Base-by-base conservation (phyloP, 2,329 filamentous ascomycete species). In the Hypoxylon rubiginosum region DNA sequence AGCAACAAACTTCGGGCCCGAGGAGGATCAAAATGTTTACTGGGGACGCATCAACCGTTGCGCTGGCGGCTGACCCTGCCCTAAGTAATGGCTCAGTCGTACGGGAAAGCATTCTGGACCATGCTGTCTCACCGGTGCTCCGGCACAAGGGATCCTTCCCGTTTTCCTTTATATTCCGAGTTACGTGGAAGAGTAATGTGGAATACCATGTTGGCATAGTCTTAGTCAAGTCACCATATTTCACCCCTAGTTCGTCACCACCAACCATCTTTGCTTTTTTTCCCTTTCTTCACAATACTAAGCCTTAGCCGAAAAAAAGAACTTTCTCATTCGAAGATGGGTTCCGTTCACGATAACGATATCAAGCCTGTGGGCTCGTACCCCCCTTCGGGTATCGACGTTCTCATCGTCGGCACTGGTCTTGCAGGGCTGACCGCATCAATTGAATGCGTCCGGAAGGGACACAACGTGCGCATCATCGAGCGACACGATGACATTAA, bases 381-480 rank as follows among this genome's bases (percentile, higher is more conserved):
- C 73, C 80, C 82, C 21, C 70, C 77, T 13, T 79, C 80, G 8
- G 81, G 81, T 49, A 83, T 86, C 68, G 79, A 81, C 41, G 82
- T 87, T 30, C 76, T 86, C 32, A 82, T 87, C 52, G 83, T 87
- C 5, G 85, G 85, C 13, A 82, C 81, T 69, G 88, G 88, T 7
- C 87, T 90, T 57, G 88, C 85, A 48, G 88, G 88, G 19, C 79
- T 90, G 32, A 87, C 87, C 8, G 86, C 86, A 10, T 85, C 86
- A 19, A 86, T 90, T 61, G 87, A 90, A 78, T 88, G 86, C 71
- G 78, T 84, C 51, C 82, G 86, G 19, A 87, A 90, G 75, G 88
- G 87, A 6, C 87, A 90, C 72, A 81, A 79, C 10, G 86, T 80
- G 62, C 75, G 78, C 3, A 76, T 86, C 21, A 77, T 87, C 9